phyloP scores from a whole-genome alignment of 441 rosid species.

The Gossypium schwendimanii region DNA sequence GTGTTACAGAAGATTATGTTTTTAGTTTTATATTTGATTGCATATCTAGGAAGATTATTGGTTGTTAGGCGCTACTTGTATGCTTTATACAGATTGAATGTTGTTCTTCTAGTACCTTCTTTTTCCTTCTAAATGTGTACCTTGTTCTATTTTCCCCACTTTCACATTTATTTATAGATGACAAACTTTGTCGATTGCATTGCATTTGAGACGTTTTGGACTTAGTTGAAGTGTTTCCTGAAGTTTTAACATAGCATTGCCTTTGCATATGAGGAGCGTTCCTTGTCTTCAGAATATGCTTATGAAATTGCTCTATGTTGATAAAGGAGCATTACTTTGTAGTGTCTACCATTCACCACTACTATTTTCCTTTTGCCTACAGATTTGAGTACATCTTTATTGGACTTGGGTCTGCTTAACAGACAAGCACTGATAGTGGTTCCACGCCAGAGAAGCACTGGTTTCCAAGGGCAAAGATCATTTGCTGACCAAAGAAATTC shows the following conservation, averaged over 20 bases:
- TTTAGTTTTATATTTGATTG: background rate
- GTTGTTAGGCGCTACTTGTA: background rate
- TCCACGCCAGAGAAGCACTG: constrained; percentile 36
- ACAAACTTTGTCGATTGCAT: background rate
- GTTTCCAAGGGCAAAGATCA: constrained; percentile 30
- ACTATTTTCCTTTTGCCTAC: constrained; percentile 21
- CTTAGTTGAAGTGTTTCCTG: background rate
- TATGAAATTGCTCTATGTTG: background rate
- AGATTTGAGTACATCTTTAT: constrained; percentile 64
- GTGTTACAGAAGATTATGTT: background rate
- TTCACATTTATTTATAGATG: background rate
- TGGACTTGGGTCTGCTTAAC: constrained; percentile 55
- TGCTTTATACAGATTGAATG: background rate
- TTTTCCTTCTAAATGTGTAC: background rate
- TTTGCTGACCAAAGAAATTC: constrained; percentile 23
- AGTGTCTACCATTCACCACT: background rate
- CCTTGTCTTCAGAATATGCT: background rate
- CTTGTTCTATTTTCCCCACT: background rate
- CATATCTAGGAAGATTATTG: background rate
- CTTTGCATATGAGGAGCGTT: background rate
- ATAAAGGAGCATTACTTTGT: background rate
- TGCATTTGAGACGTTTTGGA: background rate
- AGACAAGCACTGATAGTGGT: constrained; percentile 84
- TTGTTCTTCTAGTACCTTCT: background rate
- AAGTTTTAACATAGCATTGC: background rate